Base-by-base conservation (phyloP, 2,329 filamentous ascomycete genomes). In the Aspergillus spinulosporus region DNA sequence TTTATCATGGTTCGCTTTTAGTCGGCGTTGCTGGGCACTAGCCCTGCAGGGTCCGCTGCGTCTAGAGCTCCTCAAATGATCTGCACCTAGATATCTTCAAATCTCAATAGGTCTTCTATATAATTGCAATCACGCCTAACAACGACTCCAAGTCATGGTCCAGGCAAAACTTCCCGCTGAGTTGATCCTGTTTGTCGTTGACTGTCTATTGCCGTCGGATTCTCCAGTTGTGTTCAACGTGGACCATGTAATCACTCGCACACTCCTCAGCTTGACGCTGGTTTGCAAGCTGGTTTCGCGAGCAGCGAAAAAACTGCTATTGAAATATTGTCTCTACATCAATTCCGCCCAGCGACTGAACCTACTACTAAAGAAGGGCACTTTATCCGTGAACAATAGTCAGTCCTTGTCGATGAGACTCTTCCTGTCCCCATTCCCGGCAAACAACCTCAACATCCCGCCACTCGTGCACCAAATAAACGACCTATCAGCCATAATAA, bases 141-240 rank as follows among this genome's bases (percentile, higher is more conserved):
- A 40, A n/a, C 5, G 4, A 5, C 9, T 3, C 21, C n/a, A 21
- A 21, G 36, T 34, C 29, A 57, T 57, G 54, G 49, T 39, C 15
- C 36, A 42, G 7, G n/a, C 29, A 29, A 34, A 15, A 7, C 54
- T 57, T 11, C 54, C 49, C 4, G 36, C 49, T 12, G 60, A 62
- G 26, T 26, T 62, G 9, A 54, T 62, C 34, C n/a, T 61, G n/a
- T 28, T 59, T 32, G 49, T 62, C 29, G 49, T 62, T 14, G 54
- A 59, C 29, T 52, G 49, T 37, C 46, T 61, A 3, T 56, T 62
- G 9, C 56, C 60, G 5, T 9, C 52, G 3, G 15, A 34, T 15
- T 34, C 36, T 1, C 56, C 56, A 9, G 49, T 58, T 14, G 59
- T 40, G 21, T 58, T 57, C 11, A 34, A 29, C 14, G 21, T 42